phyloP scores from a whole-genome alignment of 2,329 filamentous ascomycete genomes.

The Colletotrichum falcatum region DNA sequence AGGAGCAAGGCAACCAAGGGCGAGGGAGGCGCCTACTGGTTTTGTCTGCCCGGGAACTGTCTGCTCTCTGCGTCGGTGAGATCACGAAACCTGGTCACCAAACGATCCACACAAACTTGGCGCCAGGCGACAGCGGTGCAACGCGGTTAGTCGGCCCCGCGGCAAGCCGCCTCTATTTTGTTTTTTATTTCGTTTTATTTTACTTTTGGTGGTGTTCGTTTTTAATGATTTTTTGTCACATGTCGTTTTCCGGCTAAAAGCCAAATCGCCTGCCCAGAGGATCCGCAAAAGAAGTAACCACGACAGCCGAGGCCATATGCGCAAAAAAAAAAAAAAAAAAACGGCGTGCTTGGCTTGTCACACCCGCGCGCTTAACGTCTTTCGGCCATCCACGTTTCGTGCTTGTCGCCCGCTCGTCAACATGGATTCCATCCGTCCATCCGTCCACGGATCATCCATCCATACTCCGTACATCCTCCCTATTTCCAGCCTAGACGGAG shows the following conservation, averaged over 20 bases:
- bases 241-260: too few species aligned
- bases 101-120: not conserved
- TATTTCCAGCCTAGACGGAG: not conserved
- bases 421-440: not conserved
- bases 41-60: not conserved
- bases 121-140: not conserved
- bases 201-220: too few species aligned
- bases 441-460: too few species aligned
- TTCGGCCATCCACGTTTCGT: not conserved
- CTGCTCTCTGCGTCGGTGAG: slow-evolving; percentile 11
- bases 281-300: too few species aligned
- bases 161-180: slow-evolving; percentile 11
- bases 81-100: not conserved
- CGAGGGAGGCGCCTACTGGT: not conserved
- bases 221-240: too few species aligned
- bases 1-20: not conserved
- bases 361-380: not conserved
- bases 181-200: slow-evolving; percentile 13
- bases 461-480: too few species aligned
- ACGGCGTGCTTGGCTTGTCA: too few species aligned
- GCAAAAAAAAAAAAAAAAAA: too few species aligned
- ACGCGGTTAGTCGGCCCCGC: slow-evolving; percentile 8
- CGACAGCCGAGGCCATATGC: too few species aligned
- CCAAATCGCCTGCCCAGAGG: too few species aligned
- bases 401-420: not conserved